Evolutionary conservation across 2,329 filamentous ascomycete species (phyloP), one percentile per base, ranked within the genome.

Genomic region (Thermothelomyces thermophilus): DNA sequence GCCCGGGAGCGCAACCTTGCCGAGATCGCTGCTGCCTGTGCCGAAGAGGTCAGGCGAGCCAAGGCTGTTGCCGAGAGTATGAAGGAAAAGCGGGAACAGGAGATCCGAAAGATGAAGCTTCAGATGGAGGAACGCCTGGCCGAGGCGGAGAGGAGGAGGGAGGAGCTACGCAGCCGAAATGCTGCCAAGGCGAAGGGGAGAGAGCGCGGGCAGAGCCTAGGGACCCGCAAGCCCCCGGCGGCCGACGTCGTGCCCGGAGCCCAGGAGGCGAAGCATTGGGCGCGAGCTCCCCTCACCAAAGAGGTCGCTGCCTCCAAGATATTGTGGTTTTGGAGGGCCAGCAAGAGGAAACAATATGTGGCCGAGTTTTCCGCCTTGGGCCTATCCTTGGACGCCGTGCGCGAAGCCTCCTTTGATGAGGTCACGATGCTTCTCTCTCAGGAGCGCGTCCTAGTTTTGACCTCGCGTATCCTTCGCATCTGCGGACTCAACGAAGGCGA

Each of bases 11-110:
- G 85, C 59, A 88, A 90, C 59, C 69, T 93, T 16, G 87, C 86
- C 8, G 87, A 90, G 64, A 90, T 91, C 37, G 86, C 87, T 3
- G 85, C 87, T 42, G 77, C 81, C 53, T 91, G 87, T 63, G 87
- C 87, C 17, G 87, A 90, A 66, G 87, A 93, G 64, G 87, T 93
- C 14, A 83, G 86, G 63, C 78, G 86, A 56, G 87, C 87, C 46
- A 91, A 91, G 72, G 84, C 86, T 44, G 76, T 90, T n/a, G 87
- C 87, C 13, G 86, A 89, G 65, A 83, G 79, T 51, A 89, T 87
- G 72, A 90, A 88, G 67, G 84, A 87, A 69, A 84, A 85, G 65
- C 82, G 87, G 56, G 84, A 89, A 62, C 82, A 83, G 50, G 85
- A 90, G 56, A 77, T 86, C 50, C 76, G 75, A 58, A 82, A 82